Base-by-base conservation (phyloP, 1,139 yeast species). In the Chernovozyma aurita region DNA sequence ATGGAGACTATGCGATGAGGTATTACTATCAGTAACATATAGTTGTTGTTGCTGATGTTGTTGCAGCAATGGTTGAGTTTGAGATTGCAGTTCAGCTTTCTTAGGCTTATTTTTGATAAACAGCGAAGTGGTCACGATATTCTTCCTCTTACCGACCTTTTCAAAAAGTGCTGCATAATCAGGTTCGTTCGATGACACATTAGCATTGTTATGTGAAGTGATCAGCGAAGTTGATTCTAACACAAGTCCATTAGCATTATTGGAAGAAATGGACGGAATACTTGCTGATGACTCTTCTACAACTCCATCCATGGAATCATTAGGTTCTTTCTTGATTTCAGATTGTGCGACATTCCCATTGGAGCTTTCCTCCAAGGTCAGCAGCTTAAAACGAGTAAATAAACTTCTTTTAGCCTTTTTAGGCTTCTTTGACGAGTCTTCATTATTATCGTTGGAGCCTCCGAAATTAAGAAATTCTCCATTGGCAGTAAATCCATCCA, bases 111-210 rank as follows among this genome's bases (percentile, higher is more conserved):
- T 35, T 32, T 55, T 63, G 36, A 53, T 47, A 40, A 55, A 55
- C 29, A 47, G 41, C 17, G 56, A 49, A 21, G 55, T 46, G 30
- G 47, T 46, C 12, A 56, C 61, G 17, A 60, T 56, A 27, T 56
- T 60, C 42, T 65, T 63, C 28, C 75, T 49, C 42, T 68, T 70
- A 2, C 73, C 73, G 6, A 70, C 71, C 37, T 66, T 65, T 41
- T 67, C 66, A 45, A 70, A 70, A 22, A 70, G 56, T 3, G 74
- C 73, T 2, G 68, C 73, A 46, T 70, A 70, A 46, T 70, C 71
- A 1, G 74, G 74, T 36, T 62, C 70, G n/a, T n/a, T n/a, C 6
- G 15, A 13, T 7, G 33, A 8, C 8, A 8, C 13, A 15, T 8
- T 14, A 13, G 33, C 13, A 9, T n/a, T 12, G 20, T 26, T 25